phyloP scores from a whole-genome alignment of 2,329 filamentous ascomycete genomes.

The Curvularia sp. region DNA sequence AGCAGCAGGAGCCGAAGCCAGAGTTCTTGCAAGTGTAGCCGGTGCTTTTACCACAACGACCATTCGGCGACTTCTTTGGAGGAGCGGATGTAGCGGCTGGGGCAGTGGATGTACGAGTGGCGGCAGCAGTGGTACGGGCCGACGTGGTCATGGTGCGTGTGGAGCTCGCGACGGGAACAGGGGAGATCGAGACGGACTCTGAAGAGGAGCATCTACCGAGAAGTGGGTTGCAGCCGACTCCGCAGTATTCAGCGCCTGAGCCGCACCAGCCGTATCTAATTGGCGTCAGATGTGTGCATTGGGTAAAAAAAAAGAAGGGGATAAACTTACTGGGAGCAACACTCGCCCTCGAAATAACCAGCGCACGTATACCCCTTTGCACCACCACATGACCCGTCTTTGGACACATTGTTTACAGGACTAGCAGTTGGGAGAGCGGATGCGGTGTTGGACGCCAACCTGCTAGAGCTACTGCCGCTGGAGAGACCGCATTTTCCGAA shows the following conservation, averaged over 20 bases:
- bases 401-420: conserved; percentile 15
- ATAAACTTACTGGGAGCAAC: conserved; percentile 26
- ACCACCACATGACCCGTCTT: conserved; percentile 23
- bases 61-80: not conserved
- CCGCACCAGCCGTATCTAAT: conserved; percentile 20
- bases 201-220: conserved; percentile 10
- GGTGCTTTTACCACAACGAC: conserved; percentile 4
- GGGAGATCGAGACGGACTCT: not conserved
- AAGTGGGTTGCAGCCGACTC: conserved; percentile 13
- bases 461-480: not conserved
- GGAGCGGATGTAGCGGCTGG: conserved; percentile 4
- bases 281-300: not conserved
- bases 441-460: not conserved
- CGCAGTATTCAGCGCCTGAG: conserved; percentile 7
- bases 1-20: conserved; percentile 9
- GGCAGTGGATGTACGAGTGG: conserved; percentile 5
- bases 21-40: conserved; percentile 11
- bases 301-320: not conserved
- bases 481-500: conserved; percentile 32
- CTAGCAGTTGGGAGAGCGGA: not conserved
- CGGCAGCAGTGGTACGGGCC: conserved; percentile 1
- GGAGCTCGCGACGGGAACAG: not conserved
- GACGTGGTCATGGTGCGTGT: conserved; percentile 4
- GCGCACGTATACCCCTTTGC: conserved; percentile 22
- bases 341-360: conserved; percentile 26